A percentile compares a stretch with the other conserved stretches of the same genome.
Evolutionary conservation across 2,329 filamentous ascomycete genomes (phyloP).

Genomic region (Drechslerella dactyloides): DNA sequence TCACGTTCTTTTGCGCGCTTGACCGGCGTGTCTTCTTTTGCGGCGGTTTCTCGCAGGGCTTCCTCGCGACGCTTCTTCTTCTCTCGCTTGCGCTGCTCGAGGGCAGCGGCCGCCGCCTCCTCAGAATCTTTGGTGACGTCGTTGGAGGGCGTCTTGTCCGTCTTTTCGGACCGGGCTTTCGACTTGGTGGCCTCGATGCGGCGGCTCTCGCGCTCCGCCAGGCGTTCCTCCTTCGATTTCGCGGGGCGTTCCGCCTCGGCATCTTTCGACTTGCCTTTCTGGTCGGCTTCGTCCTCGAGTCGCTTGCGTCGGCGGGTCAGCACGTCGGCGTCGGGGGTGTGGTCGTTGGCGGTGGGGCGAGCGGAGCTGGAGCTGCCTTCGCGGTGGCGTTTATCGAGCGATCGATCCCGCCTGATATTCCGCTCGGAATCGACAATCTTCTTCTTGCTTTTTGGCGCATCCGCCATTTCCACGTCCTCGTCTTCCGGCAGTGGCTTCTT

Average conservation of each 20-base stretch:
- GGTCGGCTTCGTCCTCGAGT: conserved; percentile 50
- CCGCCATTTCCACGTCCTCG: conserved; percentile 50
- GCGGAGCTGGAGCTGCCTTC: conserved; percentile 52
- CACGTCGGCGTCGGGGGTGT: conserved; percentile 52
- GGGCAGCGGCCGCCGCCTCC: conserved; percentile 34
- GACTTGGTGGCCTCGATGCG: conserved; percentile 24
- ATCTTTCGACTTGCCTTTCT: conserved; percentile 15
- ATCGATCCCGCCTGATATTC: conserved; percentile 47
- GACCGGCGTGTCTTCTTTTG: neutral
- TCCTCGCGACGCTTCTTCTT: conserved; percentile 50
- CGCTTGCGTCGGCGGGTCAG: conserved; percentile 47
- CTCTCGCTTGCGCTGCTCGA: conserved; percentile 49
- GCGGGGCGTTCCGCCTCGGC: conserved; percentile 11
- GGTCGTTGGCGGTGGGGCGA: conserved; percentile 45
- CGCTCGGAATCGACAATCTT: conserved; percentile 48
- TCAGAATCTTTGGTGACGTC: conserved; percentile 35
- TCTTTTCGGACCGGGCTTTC: conserved; percentile 34
- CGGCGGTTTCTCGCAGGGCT: conserved; percentile 24
- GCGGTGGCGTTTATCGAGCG: conserved; percentile 51
- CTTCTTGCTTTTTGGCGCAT: conserved; percentile 36
- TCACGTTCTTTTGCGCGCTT: conserved; percentile 45
- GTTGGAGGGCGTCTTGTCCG: conserved; percentile 32
- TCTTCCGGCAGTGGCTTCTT: conserved; percentile 31
- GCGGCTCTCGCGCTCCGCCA: conserved; percentile 36
- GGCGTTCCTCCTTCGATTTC: conserved; percentile 46